These are phyloP conservation scores for Ichthyophthirius multifiliis DNA, from an alignment of 169 alveolate genomes.

Conservation along the genomic window DNA sequence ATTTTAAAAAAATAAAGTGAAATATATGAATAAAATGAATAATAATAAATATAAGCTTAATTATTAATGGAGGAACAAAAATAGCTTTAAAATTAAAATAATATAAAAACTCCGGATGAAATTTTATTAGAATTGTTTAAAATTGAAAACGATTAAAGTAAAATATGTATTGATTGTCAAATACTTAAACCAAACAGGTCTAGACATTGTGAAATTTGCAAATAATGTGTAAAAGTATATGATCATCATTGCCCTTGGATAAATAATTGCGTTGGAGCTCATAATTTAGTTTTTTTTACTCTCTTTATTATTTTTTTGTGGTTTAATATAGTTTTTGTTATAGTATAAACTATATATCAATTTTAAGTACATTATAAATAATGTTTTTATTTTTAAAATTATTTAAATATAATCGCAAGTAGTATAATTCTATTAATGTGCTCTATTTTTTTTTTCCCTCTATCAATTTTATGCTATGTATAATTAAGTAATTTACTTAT, in stretches of 20 bases:
- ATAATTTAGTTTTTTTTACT: conserved; percentile 38
- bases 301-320: conserved; percentile 5
- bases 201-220: conserved; percentile 73
- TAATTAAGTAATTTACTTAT: conserved; percentile 12
- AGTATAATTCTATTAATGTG: neutral
- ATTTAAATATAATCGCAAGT: too few relatives aligned
- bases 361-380: neutral
- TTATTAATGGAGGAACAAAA: too few relatives aligned
- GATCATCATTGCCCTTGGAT: conserved; percentile 87
- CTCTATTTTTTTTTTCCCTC: neutral
- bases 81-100: too few relatives aligned
- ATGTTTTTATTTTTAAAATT: too few relatives aligned
- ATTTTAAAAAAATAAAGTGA: too few relatives aligned
- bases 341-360: too few relatives aligned
- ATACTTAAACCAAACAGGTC: conserved; percentile 49
- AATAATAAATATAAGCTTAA: too few relatives aligned
- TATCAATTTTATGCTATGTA: conserved; percentile 10
- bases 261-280: conserved; percentile 73
- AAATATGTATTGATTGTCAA: neutral
- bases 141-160: neutral
- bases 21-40: too few relatives aligned
- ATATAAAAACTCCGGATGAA: too few relatives aligned
- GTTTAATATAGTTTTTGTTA: neutral
- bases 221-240: conserved; percentile 63
- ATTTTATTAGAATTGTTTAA: too few relatives aligned